These are phyloP conservation scores for Balamuthia mandrillaris DNA, from an alignment of 208 protist genomes.

Conservation along the genomic window DNA sequence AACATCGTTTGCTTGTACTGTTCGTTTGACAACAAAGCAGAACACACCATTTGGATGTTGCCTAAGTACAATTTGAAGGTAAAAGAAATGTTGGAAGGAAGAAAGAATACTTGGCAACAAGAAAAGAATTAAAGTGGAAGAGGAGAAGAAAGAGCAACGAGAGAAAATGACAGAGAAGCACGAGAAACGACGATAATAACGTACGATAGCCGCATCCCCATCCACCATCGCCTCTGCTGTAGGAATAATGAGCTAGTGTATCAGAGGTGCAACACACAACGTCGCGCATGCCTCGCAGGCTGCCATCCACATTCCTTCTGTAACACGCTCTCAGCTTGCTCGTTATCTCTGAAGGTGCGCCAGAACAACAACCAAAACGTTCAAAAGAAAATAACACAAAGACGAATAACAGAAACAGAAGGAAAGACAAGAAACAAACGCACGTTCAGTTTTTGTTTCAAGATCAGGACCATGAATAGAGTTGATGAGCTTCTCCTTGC, in stretches of 20 bases:
- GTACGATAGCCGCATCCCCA: too few relatives aligned
- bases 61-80: not conserved
- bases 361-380: too few relatives aligned
- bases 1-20: constrained; percentile 10
- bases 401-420: not conserved
- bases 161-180: too few relatives aligned
- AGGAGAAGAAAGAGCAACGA: too few relatives aligned
- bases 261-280: constrained; percentile 25
- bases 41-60: constrained; percentile 43
- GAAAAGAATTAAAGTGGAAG: too few relatives aligned
- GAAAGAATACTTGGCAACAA: too few relatives aligned
- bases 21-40: constrained; percentile 8
- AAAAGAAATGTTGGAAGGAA: not conserved
- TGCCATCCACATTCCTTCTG: not conserved
- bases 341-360: constrained; percentile 22
- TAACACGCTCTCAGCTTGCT: constrained; percentile 9
- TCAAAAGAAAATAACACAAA: not conserved
- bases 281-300: constrained; percentile 17
- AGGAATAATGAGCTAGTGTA: constrained; percentile 19
- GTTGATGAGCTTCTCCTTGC: constrained; percentile 24
- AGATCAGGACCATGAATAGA: constrained; percentile 3
- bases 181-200: too few relatives aligned
- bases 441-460: constrained; percentile 7
- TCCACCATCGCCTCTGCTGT: constrained; percentile 26
- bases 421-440: not conserved